These are phyloP conservation scores for Citrullus amarus DNA, from an alignment of 306 rosid species.

Conservation along the genomic window DNA sequence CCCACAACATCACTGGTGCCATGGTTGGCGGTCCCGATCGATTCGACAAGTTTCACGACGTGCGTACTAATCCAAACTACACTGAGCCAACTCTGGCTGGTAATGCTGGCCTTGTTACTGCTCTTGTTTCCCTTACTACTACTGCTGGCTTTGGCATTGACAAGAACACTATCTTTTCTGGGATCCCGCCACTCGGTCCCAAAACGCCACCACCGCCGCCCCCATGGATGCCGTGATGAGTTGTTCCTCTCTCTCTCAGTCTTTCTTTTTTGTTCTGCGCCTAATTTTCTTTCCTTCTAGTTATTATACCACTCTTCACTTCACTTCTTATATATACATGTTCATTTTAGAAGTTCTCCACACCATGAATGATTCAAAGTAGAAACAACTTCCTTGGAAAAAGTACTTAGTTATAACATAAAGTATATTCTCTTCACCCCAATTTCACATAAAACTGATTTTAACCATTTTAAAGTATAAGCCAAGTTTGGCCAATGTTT, in stretches of 20 bases:
- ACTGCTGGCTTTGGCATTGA: constrained; percentile 32
- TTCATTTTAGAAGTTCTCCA: neutral
- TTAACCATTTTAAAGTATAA: too few relatives aligned
- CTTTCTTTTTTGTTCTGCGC: neutral
- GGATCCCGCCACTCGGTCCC: constrained; percentile 52
- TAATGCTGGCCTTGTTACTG: constrained; percentile 64
- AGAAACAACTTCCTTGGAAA: neutral
- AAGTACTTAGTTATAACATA: neutral
- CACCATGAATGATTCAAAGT: neutral
- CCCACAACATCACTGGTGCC: constrained; percentile 45
- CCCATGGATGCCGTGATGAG: constrained; percentile 43
- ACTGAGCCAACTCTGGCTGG: constrained; percentile 57
- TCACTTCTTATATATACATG: neutral
- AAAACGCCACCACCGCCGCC: constrained; percentile 46
- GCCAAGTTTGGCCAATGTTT: too few relatives aligned
- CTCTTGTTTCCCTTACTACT: constrained; percentile 38
- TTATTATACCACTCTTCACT: neutral
- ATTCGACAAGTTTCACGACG: constrained; percentile 36
- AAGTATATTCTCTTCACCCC: neutral
- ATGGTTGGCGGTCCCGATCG: constrained; percentile 65
- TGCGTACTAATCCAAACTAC: constrained; percentile 19
- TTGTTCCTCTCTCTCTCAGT: neutral
- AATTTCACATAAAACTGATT: too few relatives aligned
- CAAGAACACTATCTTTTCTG: constrained; percentile 41
- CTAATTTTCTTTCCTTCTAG: neutral